phyloP scores from a whole-genome alignment of 2,329 filamentous ascomycete species.

The Penicillium sp. region DNA sequence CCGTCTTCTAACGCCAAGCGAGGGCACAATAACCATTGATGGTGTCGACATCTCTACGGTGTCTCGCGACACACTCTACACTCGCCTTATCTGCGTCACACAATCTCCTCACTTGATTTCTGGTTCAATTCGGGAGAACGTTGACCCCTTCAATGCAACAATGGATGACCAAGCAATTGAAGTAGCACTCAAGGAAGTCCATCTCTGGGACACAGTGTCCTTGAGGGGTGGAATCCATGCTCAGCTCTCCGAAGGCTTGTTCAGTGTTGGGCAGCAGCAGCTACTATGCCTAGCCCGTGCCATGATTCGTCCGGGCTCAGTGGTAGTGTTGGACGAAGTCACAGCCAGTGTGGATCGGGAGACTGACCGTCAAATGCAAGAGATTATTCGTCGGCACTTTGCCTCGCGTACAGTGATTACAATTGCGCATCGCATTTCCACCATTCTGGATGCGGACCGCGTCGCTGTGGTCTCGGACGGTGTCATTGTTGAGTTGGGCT shows the following conservation, averaged over 20 bases:
- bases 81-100: no score
- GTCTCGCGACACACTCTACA: no score
- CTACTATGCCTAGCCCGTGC: slow-evolving; percentile 15
- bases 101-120: no score
- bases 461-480: slow-evolving; percentile 26
- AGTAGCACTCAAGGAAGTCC: neutral
- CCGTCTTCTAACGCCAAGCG: no score
- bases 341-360: slow-evolving; percentile 13
- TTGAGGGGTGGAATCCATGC: neutral
- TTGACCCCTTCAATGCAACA: no score
- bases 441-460: slow-evolving; percentile 30
- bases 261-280: slow-evolving; percentile 7
- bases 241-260: slow-evolving; percentile 6
- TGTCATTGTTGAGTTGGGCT: neutral
- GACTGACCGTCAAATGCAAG: slow-evolving; percentile 23
- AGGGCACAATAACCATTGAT: no score
- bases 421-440: slow-evolving; percentile 31
- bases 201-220: no score
- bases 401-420: slow-evolving; percentile 28
- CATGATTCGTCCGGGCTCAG: neutral
- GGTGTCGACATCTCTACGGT: no score
- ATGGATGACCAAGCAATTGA: neutral
- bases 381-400: slow-evolving; percentile 29
- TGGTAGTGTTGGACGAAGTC: slow-evolving; percentile 4
- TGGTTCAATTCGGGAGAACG: no score